Base-by-base conservation (phyloP, 164 flowering plant genomes). In the Stephania yunnanensis region DNA sequence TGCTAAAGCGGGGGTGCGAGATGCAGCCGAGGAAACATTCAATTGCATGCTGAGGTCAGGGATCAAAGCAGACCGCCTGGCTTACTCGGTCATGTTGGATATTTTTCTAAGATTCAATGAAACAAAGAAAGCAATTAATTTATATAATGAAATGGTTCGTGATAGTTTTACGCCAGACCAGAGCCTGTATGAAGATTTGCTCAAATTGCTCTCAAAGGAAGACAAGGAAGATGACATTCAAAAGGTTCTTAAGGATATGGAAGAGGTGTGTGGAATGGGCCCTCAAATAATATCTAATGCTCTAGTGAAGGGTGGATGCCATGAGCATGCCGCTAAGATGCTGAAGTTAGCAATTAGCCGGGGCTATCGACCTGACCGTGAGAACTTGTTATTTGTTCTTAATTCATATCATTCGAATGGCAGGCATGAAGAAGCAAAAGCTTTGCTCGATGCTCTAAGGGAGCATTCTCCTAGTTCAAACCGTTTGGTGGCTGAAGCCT, bases 61-160 rank as follows among this genome's bases (percentile, higher is more conserved):
- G 55, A 89, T 92, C 71, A 87, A 83, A 77, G 98, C 97, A 44
- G 99, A 96, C 81, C 83, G 76, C 71, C 79, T 92, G 61, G 98
- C 97, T 31, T 93, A 96, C 74, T 89, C 92, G 19, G 90, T 96
- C 70, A 90, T 96, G 97, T 73, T 96, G 84, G 97, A 92, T 84
- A 80, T 90, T 46, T 73, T 86, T 69, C 70, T 90, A 73, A 90
- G 97, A 78, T 87, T 72, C 68, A 86, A 82, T 76, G 89, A 92
- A 73, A 79, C 81, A 22, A 84, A 80, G 67, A 91, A 87, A 73
- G 91, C 88, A 12, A 81, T 89, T 83, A 6, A 22, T 10, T 74
- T 92, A 81, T 95, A 92, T 77, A 75, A 63, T 48, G 83, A 87
- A 69, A 95, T 95, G 99, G 68, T 90, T 75, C 71, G 74, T 78